A percentile compares a stretch with the other conserved stretches of the same genome.
Evolutionary conservation across 2,329 filamentous ascomycete genomes (phyloP).

Genomic region (Claviceps sp.): DNA sequence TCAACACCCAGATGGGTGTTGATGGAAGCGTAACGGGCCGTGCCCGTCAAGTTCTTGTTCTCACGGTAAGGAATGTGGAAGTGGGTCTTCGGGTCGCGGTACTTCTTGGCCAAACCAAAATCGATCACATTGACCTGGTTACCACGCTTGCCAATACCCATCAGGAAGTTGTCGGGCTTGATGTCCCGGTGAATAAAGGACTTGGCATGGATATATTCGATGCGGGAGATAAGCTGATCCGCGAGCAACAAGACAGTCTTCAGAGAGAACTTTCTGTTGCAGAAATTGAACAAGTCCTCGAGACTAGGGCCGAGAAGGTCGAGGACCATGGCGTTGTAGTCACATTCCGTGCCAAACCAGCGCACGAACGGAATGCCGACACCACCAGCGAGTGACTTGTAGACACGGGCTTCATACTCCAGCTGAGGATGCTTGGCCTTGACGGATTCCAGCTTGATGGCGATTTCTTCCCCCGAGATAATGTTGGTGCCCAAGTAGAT

Average conservation of each 20-base stretch:
- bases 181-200: conserved; percentile 99
- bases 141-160: conserved; percentile 97
- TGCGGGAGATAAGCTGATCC: conserved; percentile 96
- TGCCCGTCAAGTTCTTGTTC: conserved; percentile 99
- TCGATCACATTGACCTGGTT: conserved; percentile 99
- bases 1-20: conserved; percentile 98
- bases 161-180: conserved; percentile 99
- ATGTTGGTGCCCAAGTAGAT: conserved; percentile 99
- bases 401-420: conserved; percentile 95
- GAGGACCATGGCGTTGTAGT: conserved; percentile 99
- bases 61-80: conserved; percentile 99
- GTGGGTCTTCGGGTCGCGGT: conserved; percentile 98
- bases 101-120: conserved; percentile 98
- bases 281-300: conserved; percentile 99
- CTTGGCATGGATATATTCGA: conserved; percentile 99
- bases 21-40: conserved; percentile 95
- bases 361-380: conserved; percentile 97
- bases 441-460: conserved; percentile 98
- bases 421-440: conserved; percentile 99
- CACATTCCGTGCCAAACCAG: conserved; percentile 98
- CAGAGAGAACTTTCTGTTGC: conserved; percentile 98
- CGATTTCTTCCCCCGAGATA: conserved; percentile 97
- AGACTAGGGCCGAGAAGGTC: conserved; percentile 90
- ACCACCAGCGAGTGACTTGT: conserved; percentile 79
- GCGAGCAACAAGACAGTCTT: conserved; percentile 96